phyloP scores from a whole-genome alignment of 1,284 basidiomycete species.

The Apiotrichum akiyoshidainum region DNA sequence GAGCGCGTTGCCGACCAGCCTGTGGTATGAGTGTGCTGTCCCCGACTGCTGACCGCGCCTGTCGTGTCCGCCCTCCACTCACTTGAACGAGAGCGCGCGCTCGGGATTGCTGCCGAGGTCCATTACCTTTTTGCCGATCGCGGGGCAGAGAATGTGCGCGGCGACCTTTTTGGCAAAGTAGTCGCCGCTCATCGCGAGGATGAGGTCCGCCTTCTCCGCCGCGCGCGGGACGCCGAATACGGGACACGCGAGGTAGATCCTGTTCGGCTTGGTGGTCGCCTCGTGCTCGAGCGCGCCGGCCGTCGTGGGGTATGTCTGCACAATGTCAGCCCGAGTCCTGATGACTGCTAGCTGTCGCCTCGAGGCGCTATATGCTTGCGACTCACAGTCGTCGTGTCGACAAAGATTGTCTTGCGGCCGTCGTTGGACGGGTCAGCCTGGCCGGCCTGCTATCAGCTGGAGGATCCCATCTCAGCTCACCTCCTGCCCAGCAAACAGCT shows the following conservation, averaged over 20 bases:
- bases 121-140: slow-evolving; percentile 67
- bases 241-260: slow-evolving; percentile 70
- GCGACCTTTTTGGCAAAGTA: slow-evolving; percentile 78
- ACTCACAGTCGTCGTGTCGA: slow-evolving; percentile 73
- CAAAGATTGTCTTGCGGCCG: slow-evolving; percentile 62
- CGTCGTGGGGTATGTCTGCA: slow-evolving; percentile 65
- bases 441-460: not conserved
- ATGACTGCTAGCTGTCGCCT: not conserved
- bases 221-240: slow-evolving; percentile 68
- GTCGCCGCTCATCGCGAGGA: slow-evolving; percentile 77
- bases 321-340: not conserved
- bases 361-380: too few species aligned
- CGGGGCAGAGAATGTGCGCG: slow-evolving; percentile 66
- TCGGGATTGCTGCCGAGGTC: slow-evolving; percentile 53
- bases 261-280: slow-evolving; percentile 61
- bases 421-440: not conserved
- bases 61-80: slow-evolving; percentile 57
- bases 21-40: slow-evolving; percentile 19
- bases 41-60: too few species aligned
- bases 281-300: slow-evolving; percentile 73
- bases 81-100: slow-evolving; percentile 70
- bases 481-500: slow-evolving; percentile 62
- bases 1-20: slow-evolving; percentile 47
- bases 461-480: slow-evolving; percentile 31
- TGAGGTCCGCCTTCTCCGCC: slow-evolving; percentile 66